Conservation (phyloP, 139 green algal species). For the Nannochloris sp. region DNA sequence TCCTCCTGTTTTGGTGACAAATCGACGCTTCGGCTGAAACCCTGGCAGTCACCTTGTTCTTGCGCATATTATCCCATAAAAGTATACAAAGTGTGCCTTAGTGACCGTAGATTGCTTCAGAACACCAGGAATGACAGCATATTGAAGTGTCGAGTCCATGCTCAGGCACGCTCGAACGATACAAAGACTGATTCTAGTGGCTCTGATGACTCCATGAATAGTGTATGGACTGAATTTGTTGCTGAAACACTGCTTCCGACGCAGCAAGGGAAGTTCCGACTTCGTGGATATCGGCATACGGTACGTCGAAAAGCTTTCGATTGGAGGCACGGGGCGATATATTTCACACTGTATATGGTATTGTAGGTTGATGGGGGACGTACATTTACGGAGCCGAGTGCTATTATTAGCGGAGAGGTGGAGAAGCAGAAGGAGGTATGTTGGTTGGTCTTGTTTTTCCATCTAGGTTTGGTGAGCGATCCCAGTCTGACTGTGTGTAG, state of each 20-base stretch:
- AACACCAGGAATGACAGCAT: neutral
- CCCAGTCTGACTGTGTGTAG: constrained; percentile 20
- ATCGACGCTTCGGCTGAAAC: too few species aligned
- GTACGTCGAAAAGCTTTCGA: constrained; percentile 24
- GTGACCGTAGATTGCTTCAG: too few species aligned
- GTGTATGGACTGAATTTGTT: constrained; percentile 63
- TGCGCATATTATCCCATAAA: too few species aligned
- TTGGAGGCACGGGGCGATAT: neutral
- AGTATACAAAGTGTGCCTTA: too few species aligned
- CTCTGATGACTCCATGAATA: neutral
- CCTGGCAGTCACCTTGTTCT: too few species aligned
- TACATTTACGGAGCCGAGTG: constrained; percentile 74
- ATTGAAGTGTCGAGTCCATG: neutral
- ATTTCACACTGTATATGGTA: too few species aligned
- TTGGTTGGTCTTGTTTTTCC: neutral
- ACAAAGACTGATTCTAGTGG: neutral
- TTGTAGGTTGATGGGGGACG: constrained; percentile 61
- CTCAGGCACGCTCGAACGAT: neutral
- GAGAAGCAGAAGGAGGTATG: constrained; percentile 62
- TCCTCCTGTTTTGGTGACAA: too few species aligned
- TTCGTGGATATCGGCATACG: constrained; percentile 85
- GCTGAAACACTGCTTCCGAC: constrained; percentile 89
- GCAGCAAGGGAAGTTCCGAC: constrained; percentile 64
- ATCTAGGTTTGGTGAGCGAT: neutral
- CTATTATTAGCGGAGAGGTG: constrained; percentile 71